Conservation (phyloP, 2,329 filamentous ascomycete species). For the Paecilomyces sp. region DNA sequence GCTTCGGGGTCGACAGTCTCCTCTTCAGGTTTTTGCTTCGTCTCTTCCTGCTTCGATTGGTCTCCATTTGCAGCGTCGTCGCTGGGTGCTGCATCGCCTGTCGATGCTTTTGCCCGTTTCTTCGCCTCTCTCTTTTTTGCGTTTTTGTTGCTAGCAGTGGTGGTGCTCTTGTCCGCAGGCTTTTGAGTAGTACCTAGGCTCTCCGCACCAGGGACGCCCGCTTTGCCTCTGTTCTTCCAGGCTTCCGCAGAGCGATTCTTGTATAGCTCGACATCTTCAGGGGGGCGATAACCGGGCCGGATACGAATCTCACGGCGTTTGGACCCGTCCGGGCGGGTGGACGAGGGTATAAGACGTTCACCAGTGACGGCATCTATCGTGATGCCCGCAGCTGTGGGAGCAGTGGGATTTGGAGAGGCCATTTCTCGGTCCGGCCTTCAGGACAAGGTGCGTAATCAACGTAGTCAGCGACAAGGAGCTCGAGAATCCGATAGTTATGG, state of each 20-base stretch:
- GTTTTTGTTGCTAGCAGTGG: slow-evolving; percentile 64
- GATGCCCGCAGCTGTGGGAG: slow-evolving; percentile 53
- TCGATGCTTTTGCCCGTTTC: slow-evolving; percentile 47
- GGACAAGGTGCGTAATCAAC: neutral
- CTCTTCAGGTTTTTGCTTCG: slow-evolving; percentile 15
- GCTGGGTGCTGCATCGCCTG: slow-evolving; percentile 2
- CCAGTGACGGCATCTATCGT: slow-evolving; percentile 69
- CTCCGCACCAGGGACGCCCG: slow-evolving; percentile 69
- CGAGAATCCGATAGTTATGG: neutral
- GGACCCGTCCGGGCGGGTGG: slow-evolving; percentile 76
- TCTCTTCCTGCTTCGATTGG: slow-evolving; percentile 19
- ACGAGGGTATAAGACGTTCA: slow-evolving; percentile 82
- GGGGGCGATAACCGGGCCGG: slow-evolving; percentile 83
- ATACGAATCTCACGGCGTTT: slow-evolving; percentile 93
- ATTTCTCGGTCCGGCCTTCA: slow-evolving; percentile 28
- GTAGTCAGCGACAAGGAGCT: neutral
- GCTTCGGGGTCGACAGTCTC: slow-evolving; percentile 57
- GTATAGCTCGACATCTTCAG: slow-evolving; percentile 94
- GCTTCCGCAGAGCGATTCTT: slow-evolving; percentile 83
- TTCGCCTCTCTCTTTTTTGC: slow-evolving; percentile 67
- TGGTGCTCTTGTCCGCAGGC: neutral
- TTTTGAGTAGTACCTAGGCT: slow-evolving; percentile 26
- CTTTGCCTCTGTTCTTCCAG: slow-evolving; percentile 67
- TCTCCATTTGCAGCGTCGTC: slow-evolving; percentile 10
- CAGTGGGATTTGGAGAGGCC: slow-evolving; percentile 42